These are phyloP conservation scores for Neurospora sp. DNA, from an alignment of 495 filamentous ascomycete species.

Conservation along the genomic window DNA sequence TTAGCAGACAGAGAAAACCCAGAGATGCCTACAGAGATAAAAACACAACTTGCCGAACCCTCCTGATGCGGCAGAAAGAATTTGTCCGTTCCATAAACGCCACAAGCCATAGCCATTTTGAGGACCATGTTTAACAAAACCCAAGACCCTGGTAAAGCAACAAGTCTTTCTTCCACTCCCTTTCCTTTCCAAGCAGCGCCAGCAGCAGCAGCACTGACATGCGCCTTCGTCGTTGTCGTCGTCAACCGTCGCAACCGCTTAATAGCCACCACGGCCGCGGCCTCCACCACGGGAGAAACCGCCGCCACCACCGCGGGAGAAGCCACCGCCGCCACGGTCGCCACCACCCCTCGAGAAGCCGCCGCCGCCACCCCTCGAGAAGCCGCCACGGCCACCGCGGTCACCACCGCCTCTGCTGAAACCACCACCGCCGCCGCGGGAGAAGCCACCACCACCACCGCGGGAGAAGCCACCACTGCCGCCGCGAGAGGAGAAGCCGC, in stretches of 20 bases:
- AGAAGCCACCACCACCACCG: constrained; percentile 13
- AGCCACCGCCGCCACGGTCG: constrained; percentile 35
- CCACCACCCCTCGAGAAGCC: constrained; percentile 5
- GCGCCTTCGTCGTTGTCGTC: neutral
- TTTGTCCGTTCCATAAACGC: neutral
- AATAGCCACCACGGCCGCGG: constrained; percentile 13
- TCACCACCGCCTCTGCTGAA: too few relatives aligned
- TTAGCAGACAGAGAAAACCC: neutral
- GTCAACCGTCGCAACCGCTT: neutral
- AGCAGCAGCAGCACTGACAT: neutral
- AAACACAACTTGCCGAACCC: neutral
- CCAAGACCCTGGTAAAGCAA: neutral
- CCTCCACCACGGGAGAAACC: constrained; percentile 12
- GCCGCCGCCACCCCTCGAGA: too few relatives aligned
- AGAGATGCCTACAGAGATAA: neutral
- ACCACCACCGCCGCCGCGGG: constrained; percentile 13
- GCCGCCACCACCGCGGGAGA: constrained; percentile 21
- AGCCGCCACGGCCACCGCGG: too few relatives aligned
- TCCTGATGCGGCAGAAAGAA: neutral
- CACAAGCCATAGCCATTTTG: neutral
- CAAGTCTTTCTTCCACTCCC: neutral
- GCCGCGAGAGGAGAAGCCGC: constrained; percentile 30
- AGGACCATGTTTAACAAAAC: neutral
- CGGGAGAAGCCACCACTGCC: constrained; percentile 30
- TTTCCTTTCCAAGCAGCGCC: neutral